Evolutionary conservation across 140 eudicot species (phyloP), one percentile per base, ranked within the genome.

Genomic region (Erigeron philadelphicus): DNA sequence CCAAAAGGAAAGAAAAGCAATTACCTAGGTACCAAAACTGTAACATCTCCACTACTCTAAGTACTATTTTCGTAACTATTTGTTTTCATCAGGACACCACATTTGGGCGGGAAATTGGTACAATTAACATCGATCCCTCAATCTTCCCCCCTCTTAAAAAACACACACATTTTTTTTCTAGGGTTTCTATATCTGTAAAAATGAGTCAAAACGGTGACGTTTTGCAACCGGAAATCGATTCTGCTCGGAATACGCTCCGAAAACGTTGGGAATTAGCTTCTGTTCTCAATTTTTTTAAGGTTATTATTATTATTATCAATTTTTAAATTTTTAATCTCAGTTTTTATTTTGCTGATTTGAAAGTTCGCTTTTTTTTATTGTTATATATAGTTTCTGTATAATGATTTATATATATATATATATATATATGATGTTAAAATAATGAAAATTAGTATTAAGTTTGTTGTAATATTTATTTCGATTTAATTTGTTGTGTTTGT

Each of bases 181-280:
- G 76, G 79, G 70, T 73, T 73, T 68, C 31, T 58, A 48, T 38
- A 43, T 61, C 53, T 4, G 47, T 41, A 69, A 69, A 57, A 21
- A 75, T 79, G 84, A 25, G 58, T 60, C 73, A 57, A 64, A 71
- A 57, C 13, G 74, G 67, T 11, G 45, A 18, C 13, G 49, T 40
- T 46, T 31, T 53, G 71, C 60, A 11, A 4, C 12, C 75, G 69
- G 88, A 77, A 58, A 5, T 67, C 12, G 85, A 81, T 45, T 38
- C 75, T 18, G 75, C 50, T 16, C 83, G 84, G 17, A 66, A 7
- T 21, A 68, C 42, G 82, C 97, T 90, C 49, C 96, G 97, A 8
- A 72, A 63, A 55, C 83, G 90, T 13, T 88, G 97, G 88, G 97
- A 90, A 87, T 61, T 90, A 54, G 97, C 97, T 15, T 88, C 97